Conservation (phyloP, 2,329 filamentous ascomycete genomes). For the Tolypocladium sp. region DNA sequence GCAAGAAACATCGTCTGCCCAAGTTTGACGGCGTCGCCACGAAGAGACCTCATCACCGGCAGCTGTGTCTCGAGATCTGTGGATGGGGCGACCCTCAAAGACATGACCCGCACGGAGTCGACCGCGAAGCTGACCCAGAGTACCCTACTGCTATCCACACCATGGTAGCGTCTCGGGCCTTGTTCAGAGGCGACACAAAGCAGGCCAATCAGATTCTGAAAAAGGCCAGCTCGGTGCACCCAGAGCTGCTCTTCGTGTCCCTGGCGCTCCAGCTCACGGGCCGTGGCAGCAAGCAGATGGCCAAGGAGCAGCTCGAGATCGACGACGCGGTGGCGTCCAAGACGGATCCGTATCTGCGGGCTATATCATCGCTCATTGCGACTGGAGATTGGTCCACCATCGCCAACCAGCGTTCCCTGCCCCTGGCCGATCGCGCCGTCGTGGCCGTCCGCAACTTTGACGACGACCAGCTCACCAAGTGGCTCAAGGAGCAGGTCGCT, state of each 20-base stretch:
- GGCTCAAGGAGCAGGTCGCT: conserved; percentile 57
- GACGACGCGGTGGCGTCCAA: conserved; percentile 51
- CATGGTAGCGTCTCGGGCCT: conserved; percentile 65
- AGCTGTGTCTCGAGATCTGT: conserved; percentile 67
- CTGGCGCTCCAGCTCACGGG: conserved; percentile 56
- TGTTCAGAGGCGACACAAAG: conserved; percentile 63
- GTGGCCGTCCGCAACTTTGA: conserved; percentile 61
- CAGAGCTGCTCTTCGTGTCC: conserved; percentile 59
- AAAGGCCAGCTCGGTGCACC: conserved; percentile 51
- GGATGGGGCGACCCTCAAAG: conserved; percentile 55
- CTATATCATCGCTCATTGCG: conserved; percentile 68
- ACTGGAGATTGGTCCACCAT: conserved; percentile 70
- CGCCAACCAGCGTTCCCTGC: conserved; percentile 62
- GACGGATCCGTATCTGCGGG: conserved; percentile 70
- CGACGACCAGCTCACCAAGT: conserved; percentile 53
- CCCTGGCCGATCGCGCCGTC: conserved; percentile 64
- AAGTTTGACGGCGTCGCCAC: conserved; percentile 56
- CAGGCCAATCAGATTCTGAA: conserved; percentile 64
- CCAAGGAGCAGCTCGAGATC: conserved; percentile 45
- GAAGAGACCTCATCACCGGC: conserved; percentile 58
- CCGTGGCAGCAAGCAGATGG: conserved; percentile 33
- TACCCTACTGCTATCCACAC: conserved; percentile 52
- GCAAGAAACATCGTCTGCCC: conserved; percentile 51
- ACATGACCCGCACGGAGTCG: conserved; percentile 32
- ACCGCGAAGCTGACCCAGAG: conserved; percentile 32